Evolutionary conservation across 129 eudicot species (phyloP).

Genomic region (Chrysanthemum makinoi): DNA sequence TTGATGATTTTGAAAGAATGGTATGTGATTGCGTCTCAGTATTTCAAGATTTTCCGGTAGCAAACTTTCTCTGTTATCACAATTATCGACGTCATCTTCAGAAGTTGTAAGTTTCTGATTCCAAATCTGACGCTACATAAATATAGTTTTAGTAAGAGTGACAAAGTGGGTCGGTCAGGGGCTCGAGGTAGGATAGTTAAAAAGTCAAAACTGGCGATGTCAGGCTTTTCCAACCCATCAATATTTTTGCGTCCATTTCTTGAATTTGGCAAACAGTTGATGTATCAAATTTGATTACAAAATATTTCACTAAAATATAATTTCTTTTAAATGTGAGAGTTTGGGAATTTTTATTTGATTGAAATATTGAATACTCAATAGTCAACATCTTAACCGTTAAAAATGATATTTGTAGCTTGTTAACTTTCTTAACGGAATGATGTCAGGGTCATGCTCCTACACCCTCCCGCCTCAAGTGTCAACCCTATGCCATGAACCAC

Average conservation of each 20-base stretch:
- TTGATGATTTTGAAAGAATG: neutral
- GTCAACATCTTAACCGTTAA: too few species aligned
- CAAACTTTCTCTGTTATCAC: neutral
- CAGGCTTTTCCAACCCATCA: neutral
- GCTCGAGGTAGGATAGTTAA: neutral
- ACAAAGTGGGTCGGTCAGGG: neutral
- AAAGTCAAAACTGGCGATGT: neutral
- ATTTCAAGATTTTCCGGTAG: neutral
- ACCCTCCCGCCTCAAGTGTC: neutral
- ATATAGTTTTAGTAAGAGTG: neutral
- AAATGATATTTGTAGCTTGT: neutral
- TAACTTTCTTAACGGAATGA: neutral
- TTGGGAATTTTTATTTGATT: too few species aligned
- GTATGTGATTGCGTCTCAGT: neutral
- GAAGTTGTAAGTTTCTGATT: constrained; percentile 9
- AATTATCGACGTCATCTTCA: too few species aligned
- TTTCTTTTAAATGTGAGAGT: too few species aligned
- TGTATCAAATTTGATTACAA: too few species aligned
- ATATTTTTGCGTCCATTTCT: neutral
- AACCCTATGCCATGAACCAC: neutral
- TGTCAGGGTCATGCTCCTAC: neutral
- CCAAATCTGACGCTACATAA: neutral
- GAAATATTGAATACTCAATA: too few species aligned
- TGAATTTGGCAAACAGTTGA: too few species aligned
- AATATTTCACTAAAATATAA: too few species aligned